Conservation (phyloP, 169 alveolate species). For the Miamiensis avidus region DNA sequence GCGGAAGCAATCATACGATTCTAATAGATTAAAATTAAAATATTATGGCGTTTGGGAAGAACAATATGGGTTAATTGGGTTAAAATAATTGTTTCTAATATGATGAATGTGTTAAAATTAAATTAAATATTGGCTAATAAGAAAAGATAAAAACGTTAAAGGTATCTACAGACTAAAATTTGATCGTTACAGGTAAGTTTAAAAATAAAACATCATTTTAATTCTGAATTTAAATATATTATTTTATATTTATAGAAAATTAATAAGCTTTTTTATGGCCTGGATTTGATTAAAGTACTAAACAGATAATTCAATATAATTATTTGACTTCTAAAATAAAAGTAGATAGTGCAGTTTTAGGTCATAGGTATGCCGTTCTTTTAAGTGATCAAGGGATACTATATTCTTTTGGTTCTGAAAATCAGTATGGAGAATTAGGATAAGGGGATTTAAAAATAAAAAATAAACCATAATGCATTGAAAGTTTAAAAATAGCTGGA, state of each 20-base stretch:
- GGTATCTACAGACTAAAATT: too few species aligned
- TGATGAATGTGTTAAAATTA: neutral
- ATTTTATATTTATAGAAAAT: too few species aligned
- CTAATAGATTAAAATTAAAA: neutral
- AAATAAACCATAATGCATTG: neutral
- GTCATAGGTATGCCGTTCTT: neutral
- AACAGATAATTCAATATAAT: neutral
- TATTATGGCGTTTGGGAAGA: neutral
- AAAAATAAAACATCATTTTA: too few species aligned
- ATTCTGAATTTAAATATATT: too few species aligned
- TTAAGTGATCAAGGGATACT: neutral
- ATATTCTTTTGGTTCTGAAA: neutral
- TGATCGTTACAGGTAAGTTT: too few species aligned
- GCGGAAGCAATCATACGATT: neutral
- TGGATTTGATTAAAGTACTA: neutral
- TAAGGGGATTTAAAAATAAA: neutral
- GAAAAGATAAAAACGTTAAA: too few species aligned
- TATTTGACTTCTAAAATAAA: neutral
- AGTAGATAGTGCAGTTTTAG: neutral
- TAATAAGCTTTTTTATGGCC: neutral
- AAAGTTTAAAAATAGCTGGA: neutral
- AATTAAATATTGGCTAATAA: too few species aligned
- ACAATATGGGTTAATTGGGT: neutral
- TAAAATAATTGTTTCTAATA: too few species aligned
- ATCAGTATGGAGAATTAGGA: neutral